Conservation (phyloP, 345 rosid species). For the Syzygium aromaticum region DNA sequence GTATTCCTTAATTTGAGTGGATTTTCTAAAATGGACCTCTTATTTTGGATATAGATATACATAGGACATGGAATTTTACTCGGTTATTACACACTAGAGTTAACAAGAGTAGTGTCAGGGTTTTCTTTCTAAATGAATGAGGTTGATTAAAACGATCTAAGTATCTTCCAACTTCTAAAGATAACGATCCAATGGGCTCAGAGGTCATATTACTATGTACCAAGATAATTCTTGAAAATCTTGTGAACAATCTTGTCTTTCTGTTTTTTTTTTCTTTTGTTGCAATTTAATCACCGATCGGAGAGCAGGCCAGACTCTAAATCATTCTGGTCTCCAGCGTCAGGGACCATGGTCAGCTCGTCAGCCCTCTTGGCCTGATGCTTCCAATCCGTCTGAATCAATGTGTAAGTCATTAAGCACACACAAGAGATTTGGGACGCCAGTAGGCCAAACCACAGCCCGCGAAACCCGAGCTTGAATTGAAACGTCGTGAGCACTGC, state of each 20-base stretch:
- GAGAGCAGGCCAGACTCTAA: conserved; percentile 42
- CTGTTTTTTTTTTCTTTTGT: background rate
- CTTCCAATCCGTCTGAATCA: conserved; percentile 66
- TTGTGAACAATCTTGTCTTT: background rate
- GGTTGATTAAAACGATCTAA: background rate
- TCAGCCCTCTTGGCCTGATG: conserved; percentile 78
- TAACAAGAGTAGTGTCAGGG: too few species aligned
- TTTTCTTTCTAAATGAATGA: background rate
- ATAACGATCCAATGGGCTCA: background rate
- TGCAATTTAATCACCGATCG: background rate
- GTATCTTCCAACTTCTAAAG: background rate
- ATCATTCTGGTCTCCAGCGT: conserved; percentile 15
- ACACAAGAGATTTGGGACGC: conserved; percentile 67
- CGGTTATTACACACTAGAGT: too few species aligned
- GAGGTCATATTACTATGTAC: background rate
- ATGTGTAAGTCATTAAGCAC: conserved; percentile 60
- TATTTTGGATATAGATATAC: too few species aligned
- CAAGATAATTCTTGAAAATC: background rate
- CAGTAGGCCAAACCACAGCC: conserved; percentile 68
- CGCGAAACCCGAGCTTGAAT: conserved; percentile 51
- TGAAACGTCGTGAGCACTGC: conserved; percentile 51
- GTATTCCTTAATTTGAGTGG: too few species aligned
- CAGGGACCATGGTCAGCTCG: conserved; percentile 51
- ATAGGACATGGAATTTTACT: too few species aligned
- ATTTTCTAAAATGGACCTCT: too few species aligned